Percentiles rank a stretch among this genome's conserved stretches.
Evolutionary conservation across 2,329 filamentous ascomycete species (phyloP).

Genomic region (Scorias spongiosa): DNA sequence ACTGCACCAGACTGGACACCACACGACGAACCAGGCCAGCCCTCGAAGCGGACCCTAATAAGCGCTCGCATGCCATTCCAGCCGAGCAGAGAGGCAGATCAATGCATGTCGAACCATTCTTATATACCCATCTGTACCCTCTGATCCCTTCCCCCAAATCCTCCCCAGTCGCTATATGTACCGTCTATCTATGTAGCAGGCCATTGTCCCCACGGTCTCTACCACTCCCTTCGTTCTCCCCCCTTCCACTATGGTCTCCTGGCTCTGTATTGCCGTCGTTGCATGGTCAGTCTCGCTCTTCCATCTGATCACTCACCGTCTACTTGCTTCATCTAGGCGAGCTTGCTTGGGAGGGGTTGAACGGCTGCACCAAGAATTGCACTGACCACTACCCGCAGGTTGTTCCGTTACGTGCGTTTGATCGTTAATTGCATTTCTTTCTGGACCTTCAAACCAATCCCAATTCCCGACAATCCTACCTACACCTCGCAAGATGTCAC

Average conservation of each 20-base stretch:
- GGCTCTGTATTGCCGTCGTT: constrained; percentile 17
- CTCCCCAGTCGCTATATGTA: constrained; percentile 9
- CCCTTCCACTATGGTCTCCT: constrained; percentile 20
- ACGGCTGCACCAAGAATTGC: constrained; percentile 8
- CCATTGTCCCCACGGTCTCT: constrained; percentile 9
- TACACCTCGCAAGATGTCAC: constrained; percentile 76
- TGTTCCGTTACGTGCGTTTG: constrained; percentile 76
- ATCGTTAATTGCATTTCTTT: constrained; percentile 75
- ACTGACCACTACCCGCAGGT: constrained; percentile 34
- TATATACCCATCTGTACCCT: constrained; percentile 15
- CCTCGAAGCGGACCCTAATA: constrained; percentile 10
- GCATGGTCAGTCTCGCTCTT: constrained; percentile 15
- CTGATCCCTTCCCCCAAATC: constrained; percentile 10
- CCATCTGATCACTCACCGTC: neutral
- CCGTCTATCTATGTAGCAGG: constrained; percentile 11
- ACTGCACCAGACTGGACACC: constrained; percentile 4
- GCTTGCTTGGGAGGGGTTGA: constrained; percentile 6
- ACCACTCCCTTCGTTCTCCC: constrained; percentile 16
- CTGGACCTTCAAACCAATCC: constrained; percentile 74
- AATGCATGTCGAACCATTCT: constrained; percentile 8
- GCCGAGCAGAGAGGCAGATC: constrained; percentile 4
- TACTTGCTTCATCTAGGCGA: neutral
- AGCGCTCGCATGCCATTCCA: constrained; percentile 20
- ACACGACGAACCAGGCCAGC: too few species aligned
- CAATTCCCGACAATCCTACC: constrained; percentile 64